Base-by-base conservation (phyloP, 306 rosid species). In the Lathyrus oleraceus region DNA sequence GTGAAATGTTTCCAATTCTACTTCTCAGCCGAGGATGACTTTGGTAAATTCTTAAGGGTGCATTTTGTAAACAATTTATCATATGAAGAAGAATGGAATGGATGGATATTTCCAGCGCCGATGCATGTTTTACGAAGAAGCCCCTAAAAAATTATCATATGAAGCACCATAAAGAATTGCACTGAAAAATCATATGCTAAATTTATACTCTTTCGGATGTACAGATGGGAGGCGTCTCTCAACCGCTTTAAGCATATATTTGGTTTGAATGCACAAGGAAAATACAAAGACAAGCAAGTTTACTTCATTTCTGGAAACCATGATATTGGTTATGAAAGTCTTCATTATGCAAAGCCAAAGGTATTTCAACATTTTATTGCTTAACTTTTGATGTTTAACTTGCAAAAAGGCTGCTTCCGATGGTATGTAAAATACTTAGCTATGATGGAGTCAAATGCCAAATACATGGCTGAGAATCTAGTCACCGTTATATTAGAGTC, bases 231-330 rank as follows among this genome's bases (percentile, higher is more conserved):
- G 74, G 91, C 85, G 66, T 91, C 94, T 54, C 78, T 84, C 20
- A 81, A 64, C 78, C 93, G 97, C 52, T 81, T 91, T 40, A 84
- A 70, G 44, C 91, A 85, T 80, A 85, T 89, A 19, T 85, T 91
- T 82, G 83, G 83, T 44, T 77, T 85, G 82, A 76, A 83, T 51
- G 69, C 58, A 47, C 87, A 69, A 71, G 83, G 87, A 69, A 82
- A 66, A 67, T 78, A 79, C 76, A 32, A 58, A 42, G 77, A 82
- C 60, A 76, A 68, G 53, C 77, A 62, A 61, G 93, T 84, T 70
- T 76, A 82, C 84, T 77, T 75, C 80, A 61, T 91, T 52, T 72
- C 94, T 21, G 97, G 97, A 69, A 91, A 91, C 83, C 97, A 88
- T 82, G 96, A 91, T 76, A 80, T 89, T 72, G 97, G 97, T 64